Percentiles rank a stretch among this genome's conserved stretches.
Conservation (phyloP, 1,284 basidiomycete genomes). For the Phlebopus sp. region DNA sequence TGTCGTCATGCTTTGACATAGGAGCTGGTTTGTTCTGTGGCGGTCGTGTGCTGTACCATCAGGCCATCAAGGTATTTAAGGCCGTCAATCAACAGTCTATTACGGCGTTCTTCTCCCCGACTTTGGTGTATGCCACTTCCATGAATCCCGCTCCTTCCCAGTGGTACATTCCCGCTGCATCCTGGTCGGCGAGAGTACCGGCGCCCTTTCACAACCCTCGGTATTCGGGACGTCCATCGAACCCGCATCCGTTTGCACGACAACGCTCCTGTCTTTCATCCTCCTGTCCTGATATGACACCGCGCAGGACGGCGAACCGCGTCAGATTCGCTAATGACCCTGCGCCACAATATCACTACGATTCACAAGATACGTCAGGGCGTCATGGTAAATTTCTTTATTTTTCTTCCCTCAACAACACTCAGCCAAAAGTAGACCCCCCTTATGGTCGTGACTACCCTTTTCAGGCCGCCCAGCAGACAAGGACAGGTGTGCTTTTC, state of each 20-base stretch:
- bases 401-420: no score
- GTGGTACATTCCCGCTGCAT: background rate
- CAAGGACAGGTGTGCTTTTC: background rate
- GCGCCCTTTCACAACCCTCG: background rate
- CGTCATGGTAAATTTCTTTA: background rate
- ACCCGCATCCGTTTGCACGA: background rate
- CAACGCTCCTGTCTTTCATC: background rate
- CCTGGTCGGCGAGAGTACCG: background rate
- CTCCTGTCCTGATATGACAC: background rate
- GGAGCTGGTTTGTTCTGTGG: background rate
- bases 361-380: background rate
- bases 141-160: background rate
- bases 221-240: conserved; percentile 1
- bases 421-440: background rate
- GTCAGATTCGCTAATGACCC: background rate
- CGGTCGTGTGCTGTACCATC: background rate
- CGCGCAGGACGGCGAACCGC: background rate
- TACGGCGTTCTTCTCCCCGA: background rate
- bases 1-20: background rate
- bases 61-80: conserved; percentile 1
- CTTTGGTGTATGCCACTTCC: background rate
- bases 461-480: background rate
- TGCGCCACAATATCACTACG: background rate
- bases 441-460: background rate
- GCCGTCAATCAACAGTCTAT: background rate